These are phyloP conservation scores for Penicillium cataractarum DNA, from an alignment of 495 filamentous ascomycete species.

Conservation along the genomic window DNA sequence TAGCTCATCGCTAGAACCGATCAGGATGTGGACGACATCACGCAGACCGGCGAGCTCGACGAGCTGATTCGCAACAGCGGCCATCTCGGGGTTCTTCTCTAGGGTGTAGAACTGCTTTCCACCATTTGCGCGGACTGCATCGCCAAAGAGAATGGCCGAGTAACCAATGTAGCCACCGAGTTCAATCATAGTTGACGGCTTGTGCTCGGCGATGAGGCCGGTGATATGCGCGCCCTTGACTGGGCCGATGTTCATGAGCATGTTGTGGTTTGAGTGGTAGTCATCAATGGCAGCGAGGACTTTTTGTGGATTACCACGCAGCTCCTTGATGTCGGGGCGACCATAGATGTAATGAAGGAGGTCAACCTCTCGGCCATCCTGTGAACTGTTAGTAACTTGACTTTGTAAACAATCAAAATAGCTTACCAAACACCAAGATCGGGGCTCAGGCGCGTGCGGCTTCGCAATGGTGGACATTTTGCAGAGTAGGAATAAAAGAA, in stretches of 20 bases:
- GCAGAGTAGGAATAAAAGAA: not conserved
- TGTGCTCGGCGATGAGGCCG: constrained; percentile 59
- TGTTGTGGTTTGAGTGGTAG: constrained; percentile 43
- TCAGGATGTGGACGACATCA: constrained; percentile 50
- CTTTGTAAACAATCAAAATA: too few species aligned
- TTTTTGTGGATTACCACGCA: constrained; percentile 57
- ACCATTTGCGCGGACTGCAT: constrained; percentile 54
- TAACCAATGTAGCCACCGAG: constrained; percentile 79
- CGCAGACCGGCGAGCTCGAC: constrained; percentile 65
- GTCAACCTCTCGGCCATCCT: constrained; percentile 70
- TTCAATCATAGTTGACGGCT: constrained; percentile 68
- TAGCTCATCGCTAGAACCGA: constrained; percentile 25
- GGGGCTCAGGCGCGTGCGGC: not conserved
- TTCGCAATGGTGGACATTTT: constrained; percentile 10
- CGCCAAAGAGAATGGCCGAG: constrained; percentile 66
- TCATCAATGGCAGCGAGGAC: constrained; percentile 66
- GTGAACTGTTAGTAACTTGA: not conserved
- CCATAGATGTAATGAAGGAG: constrained; percentile 65
- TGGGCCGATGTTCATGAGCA: constrained; percentile 72
- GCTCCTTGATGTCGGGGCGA: constrained; percentile 51
- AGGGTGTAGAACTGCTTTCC: constrained; percentile 60
- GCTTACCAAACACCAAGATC: constrained; percentile 1
- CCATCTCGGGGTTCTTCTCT: constrained; percentile 66
- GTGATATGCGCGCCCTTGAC: constrained; percentile 66
- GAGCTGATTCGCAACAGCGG: constrained; percentile 58